Percentiles rank a stretch among this genome's conserved stretches.
Evolutionary conservation across 2,329 filamentous ascomycete species (phyloP).

Genomic region (Alternaria dauci): DNA sequence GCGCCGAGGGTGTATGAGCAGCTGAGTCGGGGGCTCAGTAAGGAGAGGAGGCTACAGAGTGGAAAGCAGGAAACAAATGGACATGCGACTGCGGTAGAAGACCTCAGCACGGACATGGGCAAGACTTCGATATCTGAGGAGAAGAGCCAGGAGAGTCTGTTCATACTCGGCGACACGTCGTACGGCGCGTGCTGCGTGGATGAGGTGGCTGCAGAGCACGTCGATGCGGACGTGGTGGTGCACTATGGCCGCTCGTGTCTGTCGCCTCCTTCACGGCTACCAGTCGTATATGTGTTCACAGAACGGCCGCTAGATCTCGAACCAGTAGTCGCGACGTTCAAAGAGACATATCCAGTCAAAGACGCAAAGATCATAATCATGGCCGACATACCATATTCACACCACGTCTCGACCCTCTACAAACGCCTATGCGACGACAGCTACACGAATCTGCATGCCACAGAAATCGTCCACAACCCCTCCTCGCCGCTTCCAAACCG

Average conservation of each 20-base stretch:
- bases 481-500: slow-evolving; percentile 85
- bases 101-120: slow-evolving; percentile 27
- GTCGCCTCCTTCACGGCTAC: slow-evolving; percentile 85
- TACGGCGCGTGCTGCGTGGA: slow-evolving; percentile 98
- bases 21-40: slow-evolving; percentile 63
- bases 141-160: slow-evolving; percentile 63
- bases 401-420: slow-evolving; percentile 71
- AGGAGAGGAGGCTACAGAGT: slow-evolving; percentile 26
- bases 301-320: slow-evolving; percentile 71
- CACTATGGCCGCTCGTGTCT: slow-evolving; percentile 94
- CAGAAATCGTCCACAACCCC: slow-evolving; percentile 79
- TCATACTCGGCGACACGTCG: slow-evolving; percentile 92
- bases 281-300: slow-evolving; percentile 92
- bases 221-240: slow-evolving; percentile 86
- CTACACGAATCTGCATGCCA: slow-evolving; percentile 75
- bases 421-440: slow-evolving; percentile 65
- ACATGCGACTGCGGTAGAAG: slow-evolving; percentile 19
- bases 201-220: slow-evolving; percentile 94
- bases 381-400: slow-evolving; percentile 87
- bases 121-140: slow-evolving; percentile 21
- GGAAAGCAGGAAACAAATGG: slow-evolving; percentile 8
- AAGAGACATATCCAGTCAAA: slow-evolving; percentile 71
- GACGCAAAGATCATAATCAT: slow-evolving; percentile 76
- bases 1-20: slow-evolving; percentile 79
- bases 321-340: slow-evolving; percentile 68